phyloP scores from a whole-genome alignment of 495 filamentous ascomycete genomes.

The Aspergillus wentii region DNA sequence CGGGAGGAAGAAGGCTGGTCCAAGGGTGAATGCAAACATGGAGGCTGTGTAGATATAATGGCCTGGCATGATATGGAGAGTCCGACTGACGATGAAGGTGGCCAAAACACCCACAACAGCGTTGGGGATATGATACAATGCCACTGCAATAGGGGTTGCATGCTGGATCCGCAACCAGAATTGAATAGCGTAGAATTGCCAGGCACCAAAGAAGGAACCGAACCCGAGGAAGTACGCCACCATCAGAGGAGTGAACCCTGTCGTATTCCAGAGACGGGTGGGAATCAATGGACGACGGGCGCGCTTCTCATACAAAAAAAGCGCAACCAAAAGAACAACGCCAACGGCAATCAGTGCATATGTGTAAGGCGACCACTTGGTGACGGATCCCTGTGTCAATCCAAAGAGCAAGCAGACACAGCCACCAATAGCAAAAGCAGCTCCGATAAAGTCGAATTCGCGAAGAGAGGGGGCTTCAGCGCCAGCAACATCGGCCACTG shows the following conservation, averaged over 20 bases:
- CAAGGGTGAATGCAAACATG: conserved; percentile 28
- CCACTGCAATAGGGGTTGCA: conserved; percentile 29
- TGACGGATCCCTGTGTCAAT: conserved; percentile 26
- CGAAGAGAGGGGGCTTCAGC: conserved; percentile 20
- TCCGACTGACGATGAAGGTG: conserved; percentile 40
- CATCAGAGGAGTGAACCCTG: conserved; percentile 44
- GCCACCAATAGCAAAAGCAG: conserved; percentile 15
- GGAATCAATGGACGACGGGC: conserved; percentile 25
- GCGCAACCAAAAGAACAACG: conserved; percentile 16
- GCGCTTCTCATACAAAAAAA: conserved; percentile 24
- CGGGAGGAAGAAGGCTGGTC: conserved; percentile 29
- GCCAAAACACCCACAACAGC: conserved; percentile 38
- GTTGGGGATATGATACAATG: conserved; percentile 26
- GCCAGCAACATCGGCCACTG: conserved; percentile 21
- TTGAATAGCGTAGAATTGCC: conserved; percentile 50
- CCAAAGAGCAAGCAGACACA: conserved; percentile 28
- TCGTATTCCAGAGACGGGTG: conserved; percentile 28
- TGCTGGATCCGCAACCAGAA: conserved; percentile 45
- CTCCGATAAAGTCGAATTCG: conserved; percentile 27
- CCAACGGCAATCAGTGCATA: conserved; percentile 19
- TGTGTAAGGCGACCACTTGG: conserved; percentile 24
- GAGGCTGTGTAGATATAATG: conserved; percentile 42
- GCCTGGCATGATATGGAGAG: conserved; percentile 40
- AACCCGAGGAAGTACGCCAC: conserved; percentile 45
- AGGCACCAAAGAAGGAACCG: conserved; percentile 40